These are phyloP conservation scores for Davidsoniella virescens DNA, from an alignment of 2,329 filamentous ascomycete species.

Conservation along the genomic window DNA sequence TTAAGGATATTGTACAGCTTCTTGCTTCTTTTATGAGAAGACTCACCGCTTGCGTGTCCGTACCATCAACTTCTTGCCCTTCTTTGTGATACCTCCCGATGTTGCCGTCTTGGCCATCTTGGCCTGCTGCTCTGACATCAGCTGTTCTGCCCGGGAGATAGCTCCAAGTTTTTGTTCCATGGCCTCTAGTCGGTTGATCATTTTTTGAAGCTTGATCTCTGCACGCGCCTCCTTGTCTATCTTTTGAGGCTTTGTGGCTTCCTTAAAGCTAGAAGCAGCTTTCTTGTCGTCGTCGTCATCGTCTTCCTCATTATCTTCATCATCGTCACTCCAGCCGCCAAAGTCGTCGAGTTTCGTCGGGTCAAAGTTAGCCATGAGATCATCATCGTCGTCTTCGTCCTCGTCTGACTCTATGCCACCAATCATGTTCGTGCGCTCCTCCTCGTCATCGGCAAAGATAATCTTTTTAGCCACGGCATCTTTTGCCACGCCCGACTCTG, in stretches of 20 bases:
- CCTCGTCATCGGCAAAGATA: conserved; percentile 23
- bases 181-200: conserved; percentile 32
- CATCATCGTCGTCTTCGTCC: conserved; percentile 17
- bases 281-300: conserved; percentile 28
- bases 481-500: conserved; percentile 16
- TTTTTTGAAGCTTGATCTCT: conserved; percentile 22
- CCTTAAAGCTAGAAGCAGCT: background rate
- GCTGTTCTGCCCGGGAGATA: conserved; percentile 38
- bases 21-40: background rate
- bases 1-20: conserved; percentile 13
- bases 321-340: conserved; percentile 16
- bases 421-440: conserved; percentile 18
- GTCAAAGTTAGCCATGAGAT: conserved; percentile 14
- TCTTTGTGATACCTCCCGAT: conserved; percentile 40
- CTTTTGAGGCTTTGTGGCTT: background rate
- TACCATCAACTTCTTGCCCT: conserved; percentile 46
- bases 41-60: conserved; percentile 41
- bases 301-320: conserved; percentile 22
- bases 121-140: conserved; percentile 41
- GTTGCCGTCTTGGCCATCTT: conserved; percentile 51
- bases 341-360: conserved; percentile 11
- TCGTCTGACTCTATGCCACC: conserved; percentile 23
- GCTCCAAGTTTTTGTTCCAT: conserved; percentile 38
- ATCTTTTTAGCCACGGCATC: conserved; percentile 23
- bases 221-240: conserved; percentile 18